phyloP scores from a whole-genome alignment of 352 stramenopile species.

The Pythium sp. region DNA sequence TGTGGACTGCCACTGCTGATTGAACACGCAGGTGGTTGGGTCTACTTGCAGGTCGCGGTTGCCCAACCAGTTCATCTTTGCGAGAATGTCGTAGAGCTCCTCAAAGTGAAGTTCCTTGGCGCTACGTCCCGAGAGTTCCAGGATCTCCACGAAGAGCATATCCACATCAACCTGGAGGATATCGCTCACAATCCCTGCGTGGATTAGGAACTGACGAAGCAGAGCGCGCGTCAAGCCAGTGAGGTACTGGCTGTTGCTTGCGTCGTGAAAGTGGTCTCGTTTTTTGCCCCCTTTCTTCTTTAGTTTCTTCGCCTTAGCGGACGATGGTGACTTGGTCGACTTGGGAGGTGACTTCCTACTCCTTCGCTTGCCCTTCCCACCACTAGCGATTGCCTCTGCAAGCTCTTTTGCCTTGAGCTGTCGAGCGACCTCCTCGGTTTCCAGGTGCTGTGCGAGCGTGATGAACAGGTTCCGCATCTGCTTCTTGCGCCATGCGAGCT shows the following conservation, averaged over 20 bases:
- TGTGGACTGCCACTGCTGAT: conserved; percentile 14
- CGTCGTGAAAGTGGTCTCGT: conserved; percentile 14
- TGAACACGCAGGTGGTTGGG: conserved; percentile 10
- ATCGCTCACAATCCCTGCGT: conserved; percentile 34
- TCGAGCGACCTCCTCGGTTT: conserved; percentile 18
- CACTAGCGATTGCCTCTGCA: background rate
- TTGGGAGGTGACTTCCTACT: background rate
- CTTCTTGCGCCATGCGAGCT: conserved; percentile 44
- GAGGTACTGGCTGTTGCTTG: conserved; percentile 31
- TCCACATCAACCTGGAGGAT: conserved; percentile 37
- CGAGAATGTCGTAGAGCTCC: conserved; percentile 29
- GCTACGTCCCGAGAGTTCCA: conserved; percentile 23
- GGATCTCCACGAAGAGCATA: conserved; percentile 31
- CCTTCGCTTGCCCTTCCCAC: background rate
- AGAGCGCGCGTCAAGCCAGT: conserved; percentile 35
- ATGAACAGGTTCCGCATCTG: conserved; percentile 45
- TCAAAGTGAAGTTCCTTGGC: conserved; percentile 39
- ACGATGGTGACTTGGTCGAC: background rate
- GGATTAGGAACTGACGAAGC: conserved; percentile 36
- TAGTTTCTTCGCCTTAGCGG: conserved; percentile 13
- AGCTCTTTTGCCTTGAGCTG: conserved; percentile 19
- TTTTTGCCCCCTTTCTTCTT: conserved; percentile 28
- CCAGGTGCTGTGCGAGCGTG: conserved; percentile 30
- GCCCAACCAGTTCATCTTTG: conserved; percentile 28
- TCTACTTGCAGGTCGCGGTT: conserved; percentile 30